These are phyloP conservation scores for Mytilinidion resinicola DNA, from an alignment of 495 filamentous ascomycete genomes.

Conservation along the genomic window DNA sequence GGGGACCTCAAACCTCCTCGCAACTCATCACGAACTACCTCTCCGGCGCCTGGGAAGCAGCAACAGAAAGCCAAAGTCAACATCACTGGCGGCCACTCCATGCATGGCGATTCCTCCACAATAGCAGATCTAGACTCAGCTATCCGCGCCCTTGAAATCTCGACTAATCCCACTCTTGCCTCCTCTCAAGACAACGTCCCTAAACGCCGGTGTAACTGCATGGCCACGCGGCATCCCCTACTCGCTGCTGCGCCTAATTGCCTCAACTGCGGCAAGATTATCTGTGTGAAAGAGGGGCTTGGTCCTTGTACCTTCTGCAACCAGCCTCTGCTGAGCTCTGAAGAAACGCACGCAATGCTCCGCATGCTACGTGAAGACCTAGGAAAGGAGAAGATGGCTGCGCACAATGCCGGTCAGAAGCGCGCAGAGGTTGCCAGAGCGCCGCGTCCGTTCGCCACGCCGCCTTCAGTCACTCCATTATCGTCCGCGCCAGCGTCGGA, in stretches of 20 bases:
- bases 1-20: conserved; percentile 51
- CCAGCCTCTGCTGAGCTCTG: conserved; percentile 58
- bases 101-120: conserved; percentile 69
- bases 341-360: conserved; percentile 79
- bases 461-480: conserved; percentile 24
- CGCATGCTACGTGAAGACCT: conserved; percentile 78
- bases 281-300: conserved; percentile 88
- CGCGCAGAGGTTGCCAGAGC: conserved; percentile 54
- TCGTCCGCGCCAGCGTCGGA: conserved; percentile 42
- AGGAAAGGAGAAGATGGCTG: conserved; percentile 74
- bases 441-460: conserved; percentile 37
- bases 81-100: conserved; percentile 64
- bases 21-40: conserved; percentile 49
- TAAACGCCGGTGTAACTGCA: conserved; percentile 70
- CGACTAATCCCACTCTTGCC: conserved; percentile 70
- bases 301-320: conserved; percentile 93
- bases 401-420: conserved; percentile 61
- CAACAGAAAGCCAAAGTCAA: conserved; percentile 52
- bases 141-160: conserved; percentile 82
- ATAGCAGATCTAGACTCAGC: conserved; percentile 83
- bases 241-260: conserved; percentile 88
- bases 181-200: conserved; percentile 37
- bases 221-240: conserved; percentile 76
- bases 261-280: conserved; percentile 88
- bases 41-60: conserved; percentile 32